A percentile compares a stretch with the other conserved stretches of the same genome.
Conservation (phyloP, 306 rosid species). For the Cicer bijugum region DNA sequence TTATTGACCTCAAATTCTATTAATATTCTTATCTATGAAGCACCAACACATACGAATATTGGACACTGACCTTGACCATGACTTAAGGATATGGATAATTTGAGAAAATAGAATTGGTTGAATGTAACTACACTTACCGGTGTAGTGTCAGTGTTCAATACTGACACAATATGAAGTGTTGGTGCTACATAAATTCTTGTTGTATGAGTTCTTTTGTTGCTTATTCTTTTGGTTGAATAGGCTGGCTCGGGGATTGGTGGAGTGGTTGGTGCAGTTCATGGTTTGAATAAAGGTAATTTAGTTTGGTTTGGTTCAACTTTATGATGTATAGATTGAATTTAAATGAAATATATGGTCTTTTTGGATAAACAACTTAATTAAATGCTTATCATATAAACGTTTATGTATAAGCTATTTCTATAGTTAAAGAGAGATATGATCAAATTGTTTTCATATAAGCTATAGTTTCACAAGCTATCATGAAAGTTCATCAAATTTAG, state of each 20-base stretch:
- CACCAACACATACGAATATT: no score
- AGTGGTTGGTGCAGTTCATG: slow-evolving; percentile 77
- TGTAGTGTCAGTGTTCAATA: no score
- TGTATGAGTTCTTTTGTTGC: slow-evolving; percentile 6
- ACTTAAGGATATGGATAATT: background rate
- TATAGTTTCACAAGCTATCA: no score
- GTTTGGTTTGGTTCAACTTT: slow-evolving; percentile 5
- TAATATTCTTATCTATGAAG: background rate
- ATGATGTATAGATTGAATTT: slow-evolving; percentile 2
- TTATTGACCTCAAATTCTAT: background rate
- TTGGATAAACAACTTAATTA: no score
- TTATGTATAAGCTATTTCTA: no score
- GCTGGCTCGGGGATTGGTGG: slow-evolving; percentile 89
- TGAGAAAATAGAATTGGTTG: background rate
- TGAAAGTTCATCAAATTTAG: no score
- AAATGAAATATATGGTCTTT: background rate
- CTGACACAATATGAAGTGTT: background rate
- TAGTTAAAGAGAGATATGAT: no score
- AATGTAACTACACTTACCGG: background rate
- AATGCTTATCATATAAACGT: no score
- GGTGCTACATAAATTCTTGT: background rate
- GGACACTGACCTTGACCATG: no score
- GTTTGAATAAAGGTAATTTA: slow-evolving; percentile 68
- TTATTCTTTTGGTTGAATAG: slow-evolving; percentile 49
- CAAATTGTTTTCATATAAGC: no score